A percentile compares a stretch with the other conserved stretches of the same genome.
Evolutionary conservation across 768 basidiomycete species (phyloP).

Genomic region (Amanita subjunquillea): DNA sequence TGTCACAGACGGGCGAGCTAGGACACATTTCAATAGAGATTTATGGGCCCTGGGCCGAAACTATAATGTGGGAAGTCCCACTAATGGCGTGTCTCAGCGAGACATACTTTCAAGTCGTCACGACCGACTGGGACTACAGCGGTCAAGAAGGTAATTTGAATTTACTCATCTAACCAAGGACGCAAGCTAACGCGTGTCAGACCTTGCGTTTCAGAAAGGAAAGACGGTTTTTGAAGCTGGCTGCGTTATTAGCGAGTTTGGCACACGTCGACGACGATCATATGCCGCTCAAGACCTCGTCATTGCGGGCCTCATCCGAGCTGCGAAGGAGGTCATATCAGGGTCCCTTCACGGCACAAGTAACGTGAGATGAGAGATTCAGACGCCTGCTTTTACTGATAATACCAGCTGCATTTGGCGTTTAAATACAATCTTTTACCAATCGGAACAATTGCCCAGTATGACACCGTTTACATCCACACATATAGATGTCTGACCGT

Average conservation of each 20-base stretch:
- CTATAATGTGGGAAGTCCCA: conserved; percentile 94
- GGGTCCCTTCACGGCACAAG: conserved; percentile 77
- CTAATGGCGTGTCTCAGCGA: conserved; percentile 90
- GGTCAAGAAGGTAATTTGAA: conserved; percentile 55
- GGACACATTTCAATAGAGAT: conserved; percentile 70
- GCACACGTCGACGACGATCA: conserved; percentile 72
- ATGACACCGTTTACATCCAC: conserved; percentile 19
- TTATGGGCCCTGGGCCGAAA: conserved; percentile 66
- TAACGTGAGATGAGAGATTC: conserved; percentile 49
- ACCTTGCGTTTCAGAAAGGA: conserved; percentile 66
- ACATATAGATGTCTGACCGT: conserved; percentile 1
- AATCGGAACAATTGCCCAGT: conserved; percentile 85
- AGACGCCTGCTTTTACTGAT: background rate
- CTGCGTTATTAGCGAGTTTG: conserved; percentile 78
- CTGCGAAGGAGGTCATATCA: conserved; percentile 34
- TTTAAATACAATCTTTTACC: conserved; percentile 54
- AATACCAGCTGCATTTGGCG: conserved; percentile 71
- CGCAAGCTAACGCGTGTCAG: conserved; percentile 24
- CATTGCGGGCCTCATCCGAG: conserved; percentile 57
- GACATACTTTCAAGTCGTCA: conserved; percentile 68
- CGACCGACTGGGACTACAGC: conserved; percentile 79
- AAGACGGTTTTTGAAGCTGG: conserved; percentile 48
- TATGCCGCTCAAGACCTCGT: conserved; percentile 72
- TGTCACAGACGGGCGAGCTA: conserved; percentile 31
- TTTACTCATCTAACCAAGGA: background rate